Base-by-base conservation (phyloP, 768 basidiomycete species). In the Suillus subalutaceus region DNA sequence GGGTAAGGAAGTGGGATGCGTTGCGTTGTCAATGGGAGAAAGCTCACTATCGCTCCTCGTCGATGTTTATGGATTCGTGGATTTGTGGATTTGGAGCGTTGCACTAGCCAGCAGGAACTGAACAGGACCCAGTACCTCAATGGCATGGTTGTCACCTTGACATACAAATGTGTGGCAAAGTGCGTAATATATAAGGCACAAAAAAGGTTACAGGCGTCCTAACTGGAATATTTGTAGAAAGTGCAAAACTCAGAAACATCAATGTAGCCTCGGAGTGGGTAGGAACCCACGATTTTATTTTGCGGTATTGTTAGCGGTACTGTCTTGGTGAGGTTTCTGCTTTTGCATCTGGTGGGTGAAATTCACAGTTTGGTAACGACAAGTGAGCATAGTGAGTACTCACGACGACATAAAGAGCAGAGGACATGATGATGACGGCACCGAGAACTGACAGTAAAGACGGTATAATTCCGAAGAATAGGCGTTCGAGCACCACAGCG, bases 341-440 rank as follows among this genome's bases (percentile, higher is more conserved):
- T 43, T 43, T 18, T n/a, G 18, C 26, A 60, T 30, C 59, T 60
- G 23, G 23, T 18, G 9, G 23, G 23, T 23, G 40, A 41, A 43
- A 37, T 59, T 6, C 6, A 30, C 4, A 41, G 6, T 18, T 10
- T 6, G 7, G 18, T 10, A 43, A 26, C 26, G 41, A 26, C 15
- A 40, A 9, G 23, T 26, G 10, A 56, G 20, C 32, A 55, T 5
- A n/a, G 20, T 2, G 6, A 37, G 12, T 18, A 76, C 85, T 69
- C 75, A 92, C 90, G 7, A 86, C 90, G 40, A 90, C 85, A 72
- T 86, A 92, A 30, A 88, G 67, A 0, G 90, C 91, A 15, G 86
- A 83, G 1, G 79, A 69, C 43, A 92, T 76, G 69, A 93, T 94
- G 66, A 93, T 85, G 7, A 80, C 41, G 1, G 87, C 88, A 3